Base-by-base conservation (phyloP, 495 filamentous ascomycete species). In the Lasiosphaeria hispida region DNA sequence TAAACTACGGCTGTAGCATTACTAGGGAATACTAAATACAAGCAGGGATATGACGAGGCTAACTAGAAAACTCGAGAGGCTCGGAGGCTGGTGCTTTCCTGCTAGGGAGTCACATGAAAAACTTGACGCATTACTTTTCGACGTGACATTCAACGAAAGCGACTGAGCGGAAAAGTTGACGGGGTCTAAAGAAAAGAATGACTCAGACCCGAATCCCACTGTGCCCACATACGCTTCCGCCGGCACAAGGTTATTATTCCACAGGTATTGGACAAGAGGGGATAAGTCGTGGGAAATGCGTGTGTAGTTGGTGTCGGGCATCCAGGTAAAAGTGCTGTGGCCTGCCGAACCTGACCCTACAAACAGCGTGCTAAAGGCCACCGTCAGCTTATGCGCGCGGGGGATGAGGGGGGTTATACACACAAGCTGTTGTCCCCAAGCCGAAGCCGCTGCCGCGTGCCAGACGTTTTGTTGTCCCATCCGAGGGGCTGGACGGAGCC, bases 271-370 rank as follows among this genome's bases (percentile, higher is more conserved):
- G 14, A 54, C 38, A 2, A 54, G 51, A 1, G 51, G 51, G 4
- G 38, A 23, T 10, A 54, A 4, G 23, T 54, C 51, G 15, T 54
- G 39, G 38, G 18, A 34, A 19, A 54, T 14, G 13, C 9, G 9
- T 9, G 51, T 54, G 17, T 54, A 43, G 38, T 54, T 54, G 18
- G 38, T 44, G 18, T 54, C 39, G 13, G 51, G 51, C 18, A 54
- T 44, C 51, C 51, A 54, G 19, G 51, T 43, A 15, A 43, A 42
- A 10, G 33, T 35, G 40, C 33, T 44, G 15, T 34, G 39, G 19
- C 51, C 51, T 6, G 10, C 19, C 4, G 38, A 14, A 15, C 17
- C 51, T 1, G 38, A 34, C 5, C 51, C 51, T 17, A 14, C 15
- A 18, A 37, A 54, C 19, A 54, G 39, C 8, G 51, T 54, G 40